phyloP scores from a whole-genome alignment of 495 filamentous ascomycete genomes.

The Cetradonia linearis region DNA sequence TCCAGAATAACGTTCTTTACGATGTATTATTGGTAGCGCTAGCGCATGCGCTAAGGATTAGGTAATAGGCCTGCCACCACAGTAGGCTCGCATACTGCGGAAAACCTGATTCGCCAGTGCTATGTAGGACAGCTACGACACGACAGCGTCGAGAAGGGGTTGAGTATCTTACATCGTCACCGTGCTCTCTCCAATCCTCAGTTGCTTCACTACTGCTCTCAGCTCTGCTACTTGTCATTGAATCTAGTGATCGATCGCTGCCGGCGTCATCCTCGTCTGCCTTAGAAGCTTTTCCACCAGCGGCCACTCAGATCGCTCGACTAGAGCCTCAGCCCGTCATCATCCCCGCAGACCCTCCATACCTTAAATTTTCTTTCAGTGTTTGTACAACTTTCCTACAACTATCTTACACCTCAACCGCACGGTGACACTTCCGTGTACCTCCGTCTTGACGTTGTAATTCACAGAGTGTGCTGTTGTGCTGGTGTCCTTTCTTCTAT shows the following conservation, averaged over 20 bases:
- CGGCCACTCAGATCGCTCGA: conserved; percentile 2
- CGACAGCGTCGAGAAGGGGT: not conserved
- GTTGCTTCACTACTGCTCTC: not conserved
- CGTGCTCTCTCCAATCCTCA: not conserved
- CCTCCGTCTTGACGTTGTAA: not conserved
- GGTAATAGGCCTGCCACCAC: no score
- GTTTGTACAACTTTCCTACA: not conserved
- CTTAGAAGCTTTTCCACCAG: not conserved
- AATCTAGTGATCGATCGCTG: not conserved
- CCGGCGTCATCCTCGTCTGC: not conserved
- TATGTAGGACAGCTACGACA: not conserved
- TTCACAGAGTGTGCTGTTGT: not conserved
- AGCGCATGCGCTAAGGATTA: no score
- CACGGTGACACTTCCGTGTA: not conserved
- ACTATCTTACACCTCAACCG: not conserved
- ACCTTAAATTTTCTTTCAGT: not conserved
- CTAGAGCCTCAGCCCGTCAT: conserved; percentile 2
- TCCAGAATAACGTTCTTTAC: no score
- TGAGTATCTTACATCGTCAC: not conserved
- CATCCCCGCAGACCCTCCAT: conserved; percentile 3
- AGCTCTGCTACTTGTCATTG: not conserved
- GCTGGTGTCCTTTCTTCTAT: not conserved
- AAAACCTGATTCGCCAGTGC: conserved; percentile 2
- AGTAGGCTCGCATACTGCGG: not conserved
- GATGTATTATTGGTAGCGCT: no score